Evolutionary conservation across 148 eudicot species (phyloP).

Genomic region (Vaccinium darrowii): DNA sequence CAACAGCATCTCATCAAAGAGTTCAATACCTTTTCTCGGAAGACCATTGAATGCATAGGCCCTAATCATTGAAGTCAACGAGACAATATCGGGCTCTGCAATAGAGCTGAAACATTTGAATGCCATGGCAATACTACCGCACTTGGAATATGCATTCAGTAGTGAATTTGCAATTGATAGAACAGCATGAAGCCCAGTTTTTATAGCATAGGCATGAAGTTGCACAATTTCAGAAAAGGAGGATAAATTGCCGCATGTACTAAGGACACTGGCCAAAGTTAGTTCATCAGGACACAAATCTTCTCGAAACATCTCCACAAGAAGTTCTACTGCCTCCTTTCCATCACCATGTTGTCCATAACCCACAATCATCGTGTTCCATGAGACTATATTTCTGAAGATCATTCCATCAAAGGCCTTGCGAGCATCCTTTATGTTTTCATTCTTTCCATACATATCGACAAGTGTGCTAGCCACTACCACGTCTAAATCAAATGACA

Average conservation of each 20-base stretch:
- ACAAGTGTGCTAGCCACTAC: slow-evolving; percentile 53
- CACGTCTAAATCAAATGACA: slow-evolving; percentile 45
- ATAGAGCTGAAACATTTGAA: slow-evolving; percentile 41
- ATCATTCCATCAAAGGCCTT: slow-evolving; percentile 50
- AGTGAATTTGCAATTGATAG: slow-evolving; percentile 52
- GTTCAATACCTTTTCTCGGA: slow-evolving; percentile 41
- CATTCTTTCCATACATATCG: slow-evolving; percentile 56
- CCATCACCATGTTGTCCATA: slow-evolving; percentile 47
- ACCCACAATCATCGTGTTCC: slow-evolving; percentile 79
- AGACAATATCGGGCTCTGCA: slow-evolving; percentile 48
- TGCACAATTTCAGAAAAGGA: slow-evolving; percentile 32
- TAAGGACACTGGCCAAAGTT: slow-evolving; percentile 54
- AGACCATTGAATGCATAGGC: slow-evolving; percentile 59
- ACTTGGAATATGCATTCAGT: slow-evolving; percentile 58
- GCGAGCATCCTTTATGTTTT: slow-evolving; percentile 39
- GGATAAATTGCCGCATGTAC: slow-evolving; percentile 52
- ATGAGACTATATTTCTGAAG: slow-evolving; percentile 48
- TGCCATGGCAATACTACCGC: slow-evolving; percentile 49
- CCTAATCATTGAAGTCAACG: slow-evolving; percentile 61
- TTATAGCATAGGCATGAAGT: slow-evolving; percentile 48
- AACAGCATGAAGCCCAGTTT: slow-evolving; percentile 33
- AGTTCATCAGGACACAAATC: slow-evolving; percentile 51
- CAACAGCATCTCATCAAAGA: slow-evolving; percentile 49
- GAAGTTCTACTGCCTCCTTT: slow-evolving; percentile 49
- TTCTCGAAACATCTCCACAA: slow-evolving; percentile 37